Evolutionary conservation across 2,329 filamentous ascomycete genomes (phyloP).

Genomic region (Phialemoniopsis sp.): DNA sequence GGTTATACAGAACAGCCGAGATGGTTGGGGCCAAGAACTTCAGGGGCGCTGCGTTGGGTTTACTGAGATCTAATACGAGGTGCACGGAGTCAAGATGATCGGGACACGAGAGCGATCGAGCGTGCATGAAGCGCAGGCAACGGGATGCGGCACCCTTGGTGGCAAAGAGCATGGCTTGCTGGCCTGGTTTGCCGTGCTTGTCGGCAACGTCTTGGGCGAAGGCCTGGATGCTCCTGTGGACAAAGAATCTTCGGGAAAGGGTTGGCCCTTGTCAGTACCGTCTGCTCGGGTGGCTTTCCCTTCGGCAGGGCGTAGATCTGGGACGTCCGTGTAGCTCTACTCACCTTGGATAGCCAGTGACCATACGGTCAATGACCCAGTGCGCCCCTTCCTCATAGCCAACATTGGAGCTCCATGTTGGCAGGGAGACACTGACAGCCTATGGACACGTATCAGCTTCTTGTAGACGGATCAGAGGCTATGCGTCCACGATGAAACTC

Average conservation of each 20-base stretch:
- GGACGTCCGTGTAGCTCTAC: slow-evolving; percentile 10
- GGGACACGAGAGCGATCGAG: slow-evolving; percentile 46
- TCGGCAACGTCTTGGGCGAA: slow-evolving; percentile 66
- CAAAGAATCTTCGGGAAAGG: slow-evolving; percentile 66
- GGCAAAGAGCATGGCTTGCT: slow-evolving; percentile 80
- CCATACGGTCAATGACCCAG: slow-evolving; percentile 83
- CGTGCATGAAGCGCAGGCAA: slow-evolving; percentile 69
- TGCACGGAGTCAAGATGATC: slow-evolving; percentile 53
- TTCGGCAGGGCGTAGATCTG: background rate
- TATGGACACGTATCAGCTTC: slow-evolving; percentile 37
- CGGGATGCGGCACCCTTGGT: slow-evolving; percentile 64
- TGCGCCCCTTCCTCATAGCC: slow-evolving; percentile 90
- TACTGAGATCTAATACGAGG: slow-evolving; percentile 57
- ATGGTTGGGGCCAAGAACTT: slow-evolving; percentile 54
- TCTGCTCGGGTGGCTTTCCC: too few relatives aligned
- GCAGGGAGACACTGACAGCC: slow-evolving; percentile 94
- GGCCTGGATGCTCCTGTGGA: slow-evolving; percentile 76
- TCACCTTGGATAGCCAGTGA: slow-evolving; percentile 84
- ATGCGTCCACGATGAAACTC: slow-evolving; percentile 31
- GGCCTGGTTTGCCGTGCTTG: slow-evolving; percentile 55
- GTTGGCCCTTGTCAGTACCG: slow-evolving; percentile 7
- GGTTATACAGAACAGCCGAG: slow-evolving; percentile 68
- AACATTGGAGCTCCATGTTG: slow-evolving; percentile 87
- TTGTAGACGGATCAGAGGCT: background rate
- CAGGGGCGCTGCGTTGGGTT: slow-evolving; percentile 46